phyloP scores from a whole-genome alignment of 306 rosid species.

The Phaseolus lunatus region DNA sequence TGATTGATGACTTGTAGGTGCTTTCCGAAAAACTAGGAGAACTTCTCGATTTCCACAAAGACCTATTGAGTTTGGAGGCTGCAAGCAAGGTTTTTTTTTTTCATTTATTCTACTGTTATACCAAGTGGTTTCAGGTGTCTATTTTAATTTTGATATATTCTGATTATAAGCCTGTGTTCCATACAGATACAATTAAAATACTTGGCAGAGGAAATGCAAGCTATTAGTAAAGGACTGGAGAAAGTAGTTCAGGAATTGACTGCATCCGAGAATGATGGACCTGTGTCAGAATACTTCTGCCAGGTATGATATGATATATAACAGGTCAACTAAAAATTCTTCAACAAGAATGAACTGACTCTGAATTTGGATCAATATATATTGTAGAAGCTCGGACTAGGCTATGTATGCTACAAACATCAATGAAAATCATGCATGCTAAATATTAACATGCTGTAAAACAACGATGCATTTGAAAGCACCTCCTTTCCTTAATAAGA shows the following conservation, averaged over 20 bases:
- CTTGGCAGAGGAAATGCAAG: conserved; percentile 99
- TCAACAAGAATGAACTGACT: conserved; percentile 13
- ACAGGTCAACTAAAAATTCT: conserved; percentile 19
- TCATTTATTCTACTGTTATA: conserved; percentile 29
- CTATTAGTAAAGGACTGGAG: conserved; percentile 92
- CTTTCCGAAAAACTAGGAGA: conserved; percentile 91
- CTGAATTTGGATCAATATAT: conserved; percentile 19
- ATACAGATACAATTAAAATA: conserved; percentile 91
- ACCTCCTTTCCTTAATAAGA: conserved; percentile 23
- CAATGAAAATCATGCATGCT: conserved; percentile 27
- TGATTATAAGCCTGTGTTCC: conserved; percentile 40
- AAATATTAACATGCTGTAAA: conserved; percentile 5
- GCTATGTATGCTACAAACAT: conserved; percentile 27
- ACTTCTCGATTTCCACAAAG: conserved; percentile 84
- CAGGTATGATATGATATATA: conserved; percentile 60
- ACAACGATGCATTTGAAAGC: not conserved
- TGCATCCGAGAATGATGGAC: conserved; percentile 89
- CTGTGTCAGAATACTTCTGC: conserved; percentile 77
- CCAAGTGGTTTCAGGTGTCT: conserved; percentile 31
- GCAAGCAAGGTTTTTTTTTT: conserved; percentile 71
- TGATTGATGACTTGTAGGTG: conserved; percentile 67
- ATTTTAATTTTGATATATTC: conserved; percentile 32
- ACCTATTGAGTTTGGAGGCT: conserved; percentile 76
- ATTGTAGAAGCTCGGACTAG: conserved; percentile 18
- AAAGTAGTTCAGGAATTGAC: conserved; percentile 92